Evolutionary conservation across 2,329 filamentous ascomycete species (phyloP).

Genomic region (Xylaria digitata): DNA sequence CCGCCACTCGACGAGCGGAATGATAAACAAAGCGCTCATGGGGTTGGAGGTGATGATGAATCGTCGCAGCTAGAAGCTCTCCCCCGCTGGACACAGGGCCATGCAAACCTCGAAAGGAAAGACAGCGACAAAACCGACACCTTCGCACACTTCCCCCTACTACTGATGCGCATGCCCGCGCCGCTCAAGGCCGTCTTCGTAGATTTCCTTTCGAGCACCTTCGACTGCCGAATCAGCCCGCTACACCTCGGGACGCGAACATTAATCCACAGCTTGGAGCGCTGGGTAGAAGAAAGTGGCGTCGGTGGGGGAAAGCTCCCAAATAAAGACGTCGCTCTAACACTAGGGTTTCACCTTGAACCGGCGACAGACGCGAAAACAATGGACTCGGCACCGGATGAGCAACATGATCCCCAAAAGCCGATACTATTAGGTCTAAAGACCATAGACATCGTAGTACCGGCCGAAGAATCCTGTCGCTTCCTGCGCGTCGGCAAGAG

Average conservation of each 20-base stretch:
- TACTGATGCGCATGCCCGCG: constrained; percentile 67
- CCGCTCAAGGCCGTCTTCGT: constrained; percentile 61
- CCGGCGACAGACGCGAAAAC: constrained; percentile 28
- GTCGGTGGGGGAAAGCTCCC: constrained; percentile 50
- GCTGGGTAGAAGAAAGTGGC: constrained; percentile 59
- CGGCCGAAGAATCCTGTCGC: constrained; percentile 58
- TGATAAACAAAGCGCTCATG: too few species aligned
- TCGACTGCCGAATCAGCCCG: constrained; percentile 67
- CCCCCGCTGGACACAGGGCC: constrained; percentile 43
- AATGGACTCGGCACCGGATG: not conserved
- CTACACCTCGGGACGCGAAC: constrained; percentile 63
- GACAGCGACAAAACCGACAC: constrained; percentile 3
- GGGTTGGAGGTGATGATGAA: not conserved
- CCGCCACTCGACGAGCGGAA: constrained; percentile 48
- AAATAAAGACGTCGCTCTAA: constrained; percentile 62
- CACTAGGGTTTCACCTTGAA: constrained; percentile 62
- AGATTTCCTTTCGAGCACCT: constrained; percentile 64
- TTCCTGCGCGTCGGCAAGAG: constrained; percentile 57
- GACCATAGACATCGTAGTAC: constrained; percentile 64
- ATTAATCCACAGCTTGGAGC: constrained; percentile 62
- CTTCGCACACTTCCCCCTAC: constrained; percentile 63
- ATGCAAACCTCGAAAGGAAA: not conserved
- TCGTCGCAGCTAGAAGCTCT: constrained; percentile 11
- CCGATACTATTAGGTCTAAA: constrained; percentile 51
- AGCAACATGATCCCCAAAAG: not conserved